Base-by-base conservation (phyloP, 495 filamentous ascomycete species). In the Barbatosphaeria neglecta region DNA sequence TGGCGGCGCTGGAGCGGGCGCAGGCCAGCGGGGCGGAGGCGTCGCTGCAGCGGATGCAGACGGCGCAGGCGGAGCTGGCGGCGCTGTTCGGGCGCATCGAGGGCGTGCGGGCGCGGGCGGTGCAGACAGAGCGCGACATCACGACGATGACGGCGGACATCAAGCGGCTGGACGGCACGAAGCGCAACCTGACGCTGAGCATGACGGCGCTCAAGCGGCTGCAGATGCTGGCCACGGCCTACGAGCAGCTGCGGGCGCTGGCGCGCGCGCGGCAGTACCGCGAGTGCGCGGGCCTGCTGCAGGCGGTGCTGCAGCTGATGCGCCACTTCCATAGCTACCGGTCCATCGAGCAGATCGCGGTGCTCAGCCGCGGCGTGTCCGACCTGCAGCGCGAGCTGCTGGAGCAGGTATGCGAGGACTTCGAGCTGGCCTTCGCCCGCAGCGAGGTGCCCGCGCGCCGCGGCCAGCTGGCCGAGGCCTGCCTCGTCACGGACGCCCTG, bases 121-220 rank as follows among this genome's bases (percentile, higher is more conserved):
- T 88, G 54, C 81, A 87, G 72, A 95, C 92, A 10, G 93, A 99
- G 67, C 83, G 87, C 56, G 80, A 88, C 37, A 99, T 99, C 62
- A 95, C 90, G 47, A 87, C 90, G 49, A 99, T 99, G 92, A 99
- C 92, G 40, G 90, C 92, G 46, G 93, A 99, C 59, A 99, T 99
- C 64, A 99, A 99, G 66, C 82, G 90, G 55, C 73, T 99, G 49
- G 92, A 99, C 65, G 84, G 84, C 63, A 95, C 90, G 38, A 99
- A 99, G 70, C 82, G 82, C 61, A 97, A 97, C 65, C 75, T 99
- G 18, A 96, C 93, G 11, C 75, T 92, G 38, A 95, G 89, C 33
- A 99, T 99, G 92, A 99, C 92, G 19, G 93, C 89, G 22, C 70
- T 99, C 55, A 99, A 99, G 65, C 76, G 92, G 23, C 72, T 99